Evolutionary conservation across 176 grass and related monocot genomes (phyloP).

Genomic region (Alopecurus myosuroides): DNA sequence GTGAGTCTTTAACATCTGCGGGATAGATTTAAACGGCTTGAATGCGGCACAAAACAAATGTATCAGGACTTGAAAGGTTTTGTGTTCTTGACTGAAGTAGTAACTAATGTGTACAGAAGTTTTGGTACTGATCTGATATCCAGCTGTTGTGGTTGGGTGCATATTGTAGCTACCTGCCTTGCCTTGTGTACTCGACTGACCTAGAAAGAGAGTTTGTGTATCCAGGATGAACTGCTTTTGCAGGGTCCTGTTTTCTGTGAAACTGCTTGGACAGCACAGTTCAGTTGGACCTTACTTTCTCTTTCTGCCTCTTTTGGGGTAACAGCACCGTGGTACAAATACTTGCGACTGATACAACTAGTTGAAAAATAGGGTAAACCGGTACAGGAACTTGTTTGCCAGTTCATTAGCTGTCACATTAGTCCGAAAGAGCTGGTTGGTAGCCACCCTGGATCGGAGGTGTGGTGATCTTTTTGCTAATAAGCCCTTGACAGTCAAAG

Average conservation of each 20-base stretch:
- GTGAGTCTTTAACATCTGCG: conserved; percentile 25
- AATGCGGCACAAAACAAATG: conserved; percentile 24
- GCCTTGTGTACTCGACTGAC: conserved; percentile 19
- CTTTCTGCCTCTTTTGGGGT: too few relatives aligned
- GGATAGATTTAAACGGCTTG: conserved; percentile 34
- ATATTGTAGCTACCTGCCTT: conserved; percentile 12
- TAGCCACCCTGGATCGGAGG: too few relatives aligned
- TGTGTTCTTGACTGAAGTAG: conserved; percentile 37
- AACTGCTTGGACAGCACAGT: background rate
- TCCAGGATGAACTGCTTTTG: background rate
- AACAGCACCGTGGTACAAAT: too few relatives aligned
- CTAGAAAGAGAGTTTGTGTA: background rate
- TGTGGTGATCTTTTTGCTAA: too few relatives aligned
- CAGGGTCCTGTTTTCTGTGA: background rate
- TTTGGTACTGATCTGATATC: conserved; percentile 52
- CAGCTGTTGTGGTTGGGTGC: conserved; percentile 16
- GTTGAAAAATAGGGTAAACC: too few relatives aligned
- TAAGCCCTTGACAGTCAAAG: too few relatives aligned
- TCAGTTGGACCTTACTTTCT: too few relatives aligned
- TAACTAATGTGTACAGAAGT: conserved; percentile 54
- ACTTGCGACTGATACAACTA: too few relatives aligned
- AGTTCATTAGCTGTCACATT: too few relatives aligned
- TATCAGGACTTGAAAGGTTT: conserved; percentile 29
- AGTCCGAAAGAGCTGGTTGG: too few relatives aligned
- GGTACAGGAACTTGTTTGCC: too few relatives aligned